Base-by-base conservation (phyloP, 2,329 filamentous ascomycete genomes). In the Ophiostoma fasciatum region DNA sequence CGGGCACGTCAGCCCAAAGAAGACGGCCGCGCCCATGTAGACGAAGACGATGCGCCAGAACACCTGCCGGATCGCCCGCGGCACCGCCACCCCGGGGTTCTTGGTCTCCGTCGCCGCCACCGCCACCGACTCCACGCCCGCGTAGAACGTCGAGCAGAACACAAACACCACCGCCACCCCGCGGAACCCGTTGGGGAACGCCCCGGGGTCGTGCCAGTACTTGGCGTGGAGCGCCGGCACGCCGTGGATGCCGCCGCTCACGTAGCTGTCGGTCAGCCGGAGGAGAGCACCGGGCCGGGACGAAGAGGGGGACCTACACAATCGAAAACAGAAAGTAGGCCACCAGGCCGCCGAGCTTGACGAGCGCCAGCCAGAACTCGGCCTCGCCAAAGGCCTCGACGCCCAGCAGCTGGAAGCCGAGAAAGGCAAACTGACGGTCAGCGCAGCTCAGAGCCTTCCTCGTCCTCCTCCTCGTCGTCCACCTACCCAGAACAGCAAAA, bases 351-450 rank as follows among this genome's bases (percentile, higher is more conserved):
- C 75, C 51, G 5, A 85, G 66, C 50, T 87, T 87, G 50, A 84
- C 57, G 13, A 78, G 64, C 1, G 79, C 76, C 38, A 85, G 68
- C 78, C 79, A 85, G 49, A 85, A 84, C 50, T 88, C 82, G 9
- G 78, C 73, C 50, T 87, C 81, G 12, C 81, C 81, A 50, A 84
- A 87, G 4, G 76, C 72, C 46, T 76, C 71, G 1, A 85, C 75
- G 1, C 78, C 78, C 2, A 84, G 60, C 23, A 84, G 63, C 48
- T 84, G 81, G 40, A 84, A 73, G 0, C 58, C 63, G 1, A 77
- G 62, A 43, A 85, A 81, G 0, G 73, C 57, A n/a, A 52, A 55
- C 11, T 25, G 23, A 25, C 23, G 9, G 13, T 25, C 11, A 25
- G 4, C 11, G 23, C 23, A 10, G 23, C 23, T n/a, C n/a, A n/a